These are phyloP conservation scores for Colletotrichum sp. DNA, from an alignment of 2,329 filamentous ascomycete species.

Conservation along the genomic window DNA sequence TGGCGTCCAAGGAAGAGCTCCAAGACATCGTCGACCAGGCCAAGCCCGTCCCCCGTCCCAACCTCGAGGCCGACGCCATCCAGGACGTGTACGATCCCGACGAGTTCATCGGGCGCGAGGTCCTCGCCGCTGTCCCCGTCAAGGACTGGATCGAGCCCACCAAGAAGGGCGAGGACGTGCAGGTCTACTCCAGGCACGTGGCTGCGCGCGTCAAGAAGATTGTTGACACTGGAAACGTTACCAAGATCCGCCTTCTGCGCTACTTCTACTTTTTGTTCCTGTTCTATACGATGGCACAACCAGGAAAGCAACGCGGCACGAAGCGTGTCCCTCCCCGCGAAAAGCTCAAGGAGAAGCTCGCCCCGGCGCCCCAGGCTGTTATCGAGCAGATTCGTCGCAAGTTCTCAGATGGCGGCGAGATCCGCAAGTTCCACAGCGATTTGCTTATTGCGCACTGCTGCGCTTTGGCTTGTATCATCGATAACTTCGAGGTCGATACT, in stretches of 20 bases:
- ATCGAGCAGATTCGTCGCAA: slow-evolving; percentile 71
- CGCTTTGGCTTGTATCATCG: slow-evolving; percentile 72
- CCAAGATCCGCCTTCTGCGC: slow-evolving; percentile 62
- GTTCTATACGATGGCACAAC: slow-evolving; percentile 54
- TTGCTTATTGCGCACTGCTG: slow-evolving; percentile 76
- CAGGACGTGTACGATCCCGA: slow-evolving; percentile 76
- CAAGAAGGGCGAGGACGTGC: slow-evolving; percentile 61
- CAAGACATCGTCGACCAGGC: slow-evolving; percentile 68
- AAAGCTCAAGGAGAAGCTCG: slow-evolving; percentile 62
- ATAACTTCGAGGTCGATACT: slow-evolving; percentile 76
- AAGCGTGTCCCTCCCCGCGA: slow-evolving; percentile 64
- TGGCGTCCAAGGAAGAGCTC: slow-evolving; percentile 70
- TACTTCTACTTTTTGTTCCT: slow-evolving; percentile 64
- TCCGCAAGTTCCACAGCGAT: slow-evolving; percentile 76
- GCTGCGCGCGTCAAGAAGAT: slow-evolving; percentile 63
- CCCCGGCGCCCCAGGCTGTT: slow-evolving; percentile 64
- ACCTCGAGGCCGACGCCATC: slow-evolving; percentile 69
- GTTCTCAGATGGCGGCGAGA: slow-evolving; percentile 67
- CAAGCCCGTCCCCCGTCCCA: slow-evolving; percentile 76
- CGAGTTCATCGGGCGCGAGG: slow-evolving; percentile 69
- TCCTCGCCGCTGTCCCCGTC: slow-evolving; percentile 71
- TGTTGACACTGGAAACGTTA: slow-evolving; percentile 45
- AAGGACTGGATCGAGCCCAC: slow-evolving; percentile 76
- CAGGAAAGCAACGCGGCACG: slow-evolving; percentile 51
- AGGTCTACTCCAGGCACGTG: slow-evolving; percentile 67